Percentiles rank a stretch among this genome's conserved stretches.
These are phyloP conservation scores for Achlya hypogyna DNA, from an alignment of 352 stramenopile species.

Conservation along the genomic window DNA sequence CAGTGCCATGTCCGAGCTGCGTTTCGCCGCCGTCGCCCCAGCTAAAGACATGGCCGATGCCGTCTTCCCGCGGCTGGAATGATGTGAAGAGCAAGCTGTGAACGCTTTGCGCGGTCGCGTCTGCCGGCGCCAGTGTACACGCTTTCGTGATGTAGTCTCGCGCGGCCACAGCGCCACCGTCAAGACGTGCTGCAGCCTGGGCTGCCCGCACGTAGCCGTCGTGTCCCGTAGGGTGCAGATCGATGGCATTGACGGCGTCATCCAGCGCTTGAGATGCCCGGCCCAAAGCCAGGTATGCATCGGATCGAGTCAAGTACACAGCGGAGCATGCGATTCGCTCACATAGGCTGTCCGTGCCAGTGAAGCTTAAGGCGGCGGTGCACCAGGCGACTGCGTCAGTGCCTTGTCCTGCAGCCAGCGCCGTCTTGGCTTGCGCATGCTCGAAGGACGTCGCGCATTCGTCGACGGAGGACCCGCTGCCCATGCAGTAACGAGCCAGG, in stretches of 20 bases:
- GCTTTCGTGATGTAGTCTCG: background rate
- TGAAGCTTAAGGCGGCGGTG: background rate
- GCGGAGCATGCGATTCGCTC: background rate
- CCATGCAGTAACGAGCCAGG: background rate
- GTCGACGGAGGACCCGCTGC: background rate
- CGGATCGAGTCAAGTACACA: conserved; percentile 3
- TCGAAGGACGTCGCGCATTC: background rate
- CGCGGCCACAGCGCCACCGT: background rate
- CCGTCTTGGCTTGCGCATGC: background rate
- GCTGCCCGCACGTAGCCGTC: conserved; percentile 2
- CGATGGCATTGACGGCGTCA: conserved; percentile 5
- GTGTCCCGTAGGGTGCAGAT: background rate
- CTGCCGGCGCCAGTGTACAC: background rate
- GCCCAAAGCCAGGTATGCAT: background rate
- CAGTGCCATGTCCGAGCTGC: conserved; percentile 8
- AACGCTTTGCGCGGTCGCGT: background rate
- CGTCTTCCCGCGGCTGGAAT: background rate
- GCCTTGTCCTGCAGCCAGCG: background rate
- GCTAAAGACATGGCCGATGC: conserved; percentile 6
- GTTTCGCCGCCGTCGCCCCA: conserved; percentile 15
- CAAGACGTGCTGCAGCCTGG: background rate
- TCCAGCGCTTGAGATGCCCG: conserved; percentile 1
- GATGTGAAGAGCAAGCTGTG: background rate
- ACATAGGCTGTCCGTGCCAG: background rate
- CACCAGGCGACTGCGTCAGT: conserved; percentile 10